Evolutionary conservation across 1,284 basidiomycete genomes (phyloP), one percentile per base, ranked within the genome.

Genomic region (Porodaedalea pini): DNA sequence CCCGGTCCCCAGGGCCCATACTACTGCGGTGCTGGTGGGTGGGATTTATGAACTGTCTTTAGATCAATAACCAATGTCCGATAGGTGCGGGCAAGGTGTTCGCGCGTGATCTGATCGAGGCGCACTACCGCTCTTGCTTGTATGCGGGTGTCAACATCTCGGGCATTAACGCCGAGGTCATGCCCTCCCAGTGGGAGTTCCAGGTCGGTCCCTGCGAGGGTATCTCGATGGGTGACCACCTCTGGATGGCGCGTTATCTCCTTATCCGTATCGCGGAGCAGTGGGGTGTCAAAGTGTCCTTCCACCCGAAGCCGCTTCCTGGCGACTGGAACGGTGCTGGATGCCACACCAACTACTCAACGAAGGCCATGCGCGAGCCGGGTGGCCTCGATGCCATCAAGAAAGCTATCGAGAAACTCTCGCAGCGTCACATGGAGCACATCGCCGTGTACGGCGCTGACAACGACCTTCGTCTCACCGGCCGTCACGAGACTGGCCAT

Each of bases 281-380:
- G 76, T 99, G 96, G 96, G 92, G 89, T 64, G 79, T 98, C 79
- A 97, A 94, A 76, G 95, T 94, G 56, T 92, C 95, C 65, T 94
- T 99, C 93, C 97, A 99, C 84, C 97, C 97, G 72, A 99, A 99
- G 78, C 96, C 96, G 62, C 88, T 99, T 69, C 76, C 80, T 67
- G 97, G 97, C 66, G 97, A 99, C 75, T 99, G 97, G 97, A 99
- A 99, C 77, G 97, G 97, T 72, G 97, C 97, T 62, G 97, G 97
- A 61, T 93, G 90, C 78, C 93, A 93, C 82, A 90, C 88, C 76
- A 97, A 96, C 84, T 96, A 83, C 82, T 92, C 88, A 66, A 97
- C 95, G 66, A 86, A 89, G 74, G 80, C 79, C 51, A 98, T 96
- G 88, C 92, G 94, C 64, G 90, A 92, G 70, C 84, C 87, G 44